phyloP scores from a whole-genome alignment of 2,329 filamentous ascomycete species.

The Coleophoma eucalyptorum region DNA sequence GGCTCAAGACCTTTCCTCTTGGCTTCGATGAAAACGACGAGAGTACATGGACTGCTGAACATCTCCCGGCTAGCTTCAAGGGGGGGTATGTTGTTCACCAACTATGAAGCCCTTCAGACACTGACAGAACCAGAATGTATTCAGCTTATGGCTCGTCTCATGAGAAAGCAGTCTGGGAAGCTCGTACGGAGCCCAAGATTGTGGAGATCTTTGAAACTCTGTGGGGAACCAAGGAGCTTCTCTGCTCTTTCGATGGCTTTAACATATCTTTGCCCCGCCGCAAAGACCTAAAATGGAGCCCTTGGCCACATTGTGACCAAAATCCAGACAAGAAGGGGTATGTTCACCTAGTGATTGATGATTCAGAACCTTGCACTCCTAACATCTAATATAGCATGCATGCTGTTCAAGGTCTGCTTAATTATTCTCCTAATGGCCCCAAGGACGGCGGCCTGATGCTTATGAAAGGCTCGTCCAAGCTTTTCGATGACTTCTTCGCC shows the following conservation, averaged over 20 bases:
- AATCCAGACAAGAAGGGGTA: conserved; percentile 31
- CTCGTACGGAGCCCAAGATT: conserved; percentile 33
- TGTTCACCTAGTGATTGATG: not conserved
- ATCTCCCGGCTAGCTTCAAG: conserved; percentile 25
- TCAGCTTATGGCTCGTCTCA: conserved; percentile 32
- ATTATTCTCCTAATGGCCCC: conserved; percentile 27
- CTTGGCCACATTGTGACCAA: conserved; percentile 38
- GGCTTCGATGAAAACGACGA: conserved; percentile 32
- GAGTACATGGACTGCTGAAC: conserved; percentile 28
- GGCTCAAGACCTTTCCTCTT: conserved; percentile 19
- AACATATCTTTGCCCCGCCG: conserved; percentile 34
- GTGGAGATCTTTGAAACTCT: conserved; percentile 34
- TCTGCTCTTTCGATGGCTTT: conserved; percentile 41
- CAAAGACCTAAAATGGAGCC: conserved; percentile 14
- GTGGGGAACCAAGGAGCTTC: conserved; percentile 35
- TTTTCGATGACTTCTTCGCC: conserved; percentile 25
- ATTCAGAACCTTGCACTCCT: not conserved
- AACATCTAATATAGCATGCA: conserved; percentile 18
- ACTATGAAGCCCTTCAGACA: too few species aligned
- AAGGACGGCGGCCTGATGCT: conserved; percentile 30
- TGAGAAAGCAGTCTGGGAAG: conserved; percentile 35
- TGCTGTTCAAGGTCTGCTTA: conserved; percentile 41
- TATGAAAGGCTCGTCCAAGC: conserved; percentile 22
- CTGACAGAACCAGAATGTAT: conserved; percentile 31
- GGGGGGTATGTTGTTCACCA: conserved; percentile 17